phyloP scores from a whole-genome alignment of 225 moss, liverwort and hornwort genomes.

The Thuidium tamariscinum region DNA sequence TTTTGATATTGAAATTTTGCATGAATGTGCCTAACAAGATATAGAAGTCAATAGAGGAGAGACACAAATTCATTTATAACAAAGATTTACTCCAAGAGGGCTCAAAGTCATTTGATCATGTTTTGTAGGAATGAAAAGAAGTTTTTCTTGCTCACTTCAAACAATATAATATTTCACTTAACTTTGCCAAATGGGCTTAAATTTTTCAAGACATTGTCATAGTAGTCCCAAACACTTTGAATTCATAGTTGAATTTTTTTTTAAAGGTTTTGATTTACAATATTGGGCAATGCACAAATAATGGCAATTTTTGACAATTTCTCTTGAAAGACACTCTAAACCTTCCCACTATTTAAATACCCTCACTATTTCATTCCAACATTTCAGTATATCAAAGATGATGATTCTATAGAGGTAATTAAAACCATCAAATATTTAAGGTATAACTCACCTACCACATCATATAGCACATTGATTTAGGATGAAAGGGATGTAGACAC shows the following conservation, averaged over 20 bases:
- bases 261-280: background rate
- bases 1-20: background rate
- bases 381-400: background rate
- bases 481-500: background rate
- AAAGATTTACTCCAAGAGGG: background rate
- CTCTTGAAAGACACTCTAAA: accelerated
- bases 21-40: background rate
- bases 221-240: background rate
- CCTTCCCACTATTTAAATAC: too few relatives aligned
- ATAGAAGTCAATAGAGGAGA: background rate
- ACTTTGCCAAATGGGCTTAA: background rate
- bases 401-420: background rate
- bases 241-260: too few relatives aligned
- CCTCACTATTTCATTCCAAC: background rate
- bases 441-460: background rate
- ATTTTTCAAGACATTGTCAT: background rate
- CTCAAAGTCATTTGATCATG: accelerated
- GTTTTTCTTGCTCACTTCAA: background rate
- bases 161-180: background rate
- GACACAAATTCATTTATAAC: background rate
- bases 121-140: background rate
- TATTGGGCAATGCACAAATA: background rate
- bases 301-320: background rate
- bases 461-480: background rate
- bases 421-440: background rate